Evolutionary conservation across 1,139 yeast species (phyloP).

Genomic region (Taphrina populina): DNA sequence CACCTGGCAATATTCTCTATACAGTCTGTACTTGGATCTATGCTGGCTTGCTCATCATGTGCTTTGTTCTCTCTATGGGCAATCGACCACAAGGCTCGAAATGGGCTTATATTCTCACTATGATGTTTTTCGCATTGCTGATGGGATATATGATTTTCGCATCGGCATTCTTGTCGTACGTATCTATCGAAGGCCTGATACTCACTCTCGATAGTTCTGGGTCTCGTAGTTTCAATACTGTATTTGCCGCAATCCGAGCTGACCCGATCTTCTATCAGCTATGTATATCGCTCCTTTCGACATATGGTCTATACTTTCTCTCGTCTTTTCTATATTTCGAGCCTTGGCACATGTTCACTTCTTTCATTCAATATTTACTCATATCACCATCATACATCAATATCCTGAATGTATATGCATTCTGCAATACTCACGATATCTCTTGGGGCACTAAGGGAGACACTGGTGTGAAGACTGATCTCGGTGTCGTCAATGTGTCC

Average conservation of each 20-base stretch:
- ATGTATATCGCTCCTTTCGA: conserved; percentile 79
- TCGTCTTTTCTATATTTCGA: conserved; percentile 74
- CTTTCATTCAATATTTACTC: conserved; percentile 67
- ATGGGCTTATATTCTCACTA: conserved; percentile 75
- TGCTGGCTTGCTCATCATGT: conserved; percentile 80
- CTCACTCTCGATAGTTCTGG: conserved; percentile 1
- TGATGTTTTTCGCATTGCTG: conserved; percentile 80
- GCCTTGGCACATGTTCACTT: conserved; percentile 76
- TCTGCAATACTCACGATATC: conserved; percentile 80
- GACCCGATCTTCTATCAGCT: conserved; percentile 75
- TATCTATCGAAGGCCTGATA: conserved; percentile 9
- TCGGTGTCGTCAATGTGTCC: conserved; percentile 66
- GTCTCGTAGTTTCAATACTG: conserved; percentile 44
- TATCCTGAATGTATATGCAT: conserved; percentile 76
- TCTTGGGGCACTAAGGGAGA: conserved; percentile 88
- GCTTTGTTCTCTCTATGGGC: conserved; percentile 88
- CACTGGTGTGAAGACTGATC: conserved; percentile 57
- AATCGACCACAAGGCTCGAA: conserved; percentile 93
- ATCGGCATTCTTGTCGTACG: conserved; percentile 51
- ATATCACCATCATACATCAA: conserved; percentile 75
- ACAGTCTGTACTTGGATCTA: conserved; percentile 87
- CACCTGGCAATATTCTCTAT: conserved; percentile 74
- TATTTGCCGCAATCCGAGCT: conserved; percentile 54
- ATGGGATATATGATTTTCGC: conserved; percentile 94
- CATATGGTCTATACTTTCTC: conserved; percentile 74